A percentile compares a stretch with the other conserved stretches of the same genome.
phyloP scores from a whole-genome alignment of 345 rosid species.

The Eucalyptus rudis region DNA sequence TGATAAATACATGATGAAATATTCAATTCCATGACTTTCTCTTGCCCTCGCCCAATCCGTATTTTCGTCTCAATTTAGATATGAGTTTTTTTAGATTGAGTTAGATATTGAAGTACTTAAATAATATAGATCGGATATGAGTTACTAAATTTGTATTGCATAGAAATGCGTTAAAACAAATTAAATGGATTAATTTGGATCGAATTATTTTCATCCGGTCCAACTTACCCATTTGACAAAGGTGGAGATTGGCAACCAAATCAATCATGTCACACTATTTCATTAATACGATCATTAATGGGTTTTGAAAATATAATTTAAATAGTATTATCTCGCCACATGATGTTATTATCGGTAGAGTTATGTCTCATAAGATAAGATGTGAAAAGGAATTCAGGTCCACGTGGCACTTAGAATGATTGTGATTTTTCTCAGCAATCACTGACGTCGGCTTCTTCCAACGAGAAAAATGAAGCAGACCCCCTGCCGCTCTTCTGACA shows the following conservation, averaged over 20 bases:
- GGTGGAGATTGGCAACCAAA: neutral
- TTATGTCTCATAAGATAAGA: neutral
- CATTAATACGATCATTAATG: neutral
- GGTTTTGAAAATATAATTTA: neutral
- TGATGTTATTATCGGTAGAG: neutral
- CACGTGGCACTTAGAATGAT: neutral
- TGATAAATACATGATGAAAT: accelerated
- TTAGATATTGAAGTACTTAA: neutral
- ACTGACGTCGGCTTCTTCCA: neutral
- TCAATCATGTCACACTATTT: neutral
- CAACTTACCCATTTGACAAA: accelerated
- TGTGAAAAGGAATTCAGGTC: neutral
- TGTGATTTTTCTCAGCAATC: neutral
- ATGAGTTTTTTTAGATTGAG: neutral
- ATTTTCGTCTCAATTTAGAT: accelerated
- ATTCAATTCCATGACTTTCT: too few relatives aligned
- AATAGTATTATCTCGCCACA: neutral
- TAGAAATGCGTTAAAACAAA: too few relatives aligned
- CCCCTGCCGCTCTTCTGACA: neutral
- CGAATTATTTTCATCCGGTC: accelerated
- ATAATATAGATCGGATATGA: accelerated
- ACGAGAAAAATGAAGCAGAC: neutral
- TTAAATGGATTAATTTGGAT: too few relatives aligned
- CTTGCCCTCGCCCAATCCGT: accelerated
- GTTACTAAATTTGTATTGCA: accelerated